Base-by-base conservation (phyloP, 768 basidiomycete species). In the Fistulinella prunicolor region DNA sequence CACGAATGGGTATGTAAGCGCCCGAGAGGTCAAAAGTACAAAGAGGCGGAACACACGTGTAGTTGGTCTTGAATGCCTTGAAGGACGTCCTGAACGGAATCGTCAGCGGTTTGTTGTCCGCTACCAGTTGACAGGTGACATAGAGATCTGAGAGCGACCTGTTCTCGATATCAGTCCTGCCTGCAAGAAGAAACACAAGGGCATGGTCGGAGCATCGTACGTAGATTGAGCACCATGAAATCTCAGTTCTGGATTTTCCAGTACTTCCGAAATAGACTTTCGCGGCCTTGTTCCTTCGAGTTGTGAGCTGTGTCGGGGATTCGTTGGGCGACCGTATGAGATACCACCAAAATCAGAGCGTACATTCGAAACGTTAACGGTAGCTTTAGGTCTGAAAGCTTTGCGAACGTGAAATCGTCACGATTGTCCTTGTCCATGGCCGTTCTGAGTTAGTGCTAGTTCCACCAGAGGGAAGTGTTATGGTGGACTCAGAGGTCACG, bases 391-490 rank as follows among this genome's bases (percentile, higher is more conserved):
- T 94, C 89, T 45, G 88, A 89, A 17, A 94, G 80, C 63, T 86
- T 86, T 6, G 92, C 94, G 63, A 95, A 96, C 3, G 91, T 93
- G 59, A 94, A 91, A 66, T 96, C 93, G 58, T 93, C 89, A 29
- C 86, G 76, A 60, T 82, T 80, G 55, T 80, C 79, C 55, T 80
- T 80, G 66, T 80, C 78, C 79, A 80, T 80, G 45, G 28, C 17
- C 20, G 49, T 47, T 45, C 9, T 40, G n/a, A n/a, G n/a, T n/a
- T n/a, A n/a, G n/a, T n/a, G n/a, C n/a, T n/a, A n/a, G n/a, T n/a
- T n/a, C n/a, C n/a, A n/a, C n/a, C n/a, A n/a, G n/a, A n/a, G n/a
- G n/a, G n/a, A n/a, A n/a, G n/a, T n/a, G n/a, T n/a, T n/a, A n/a
- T n/a, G n/a, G n/a, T n/a, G n/a, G n/a, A n/a, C n/a, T n/a, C n/a